Percentiles rank a stretch among this genome's conserved stretches.
Evolutionary conservation across 2,329 filamentous ascomycete species (phyloP).

Genomic region (Cercospora zeae-maydis): DNA sequence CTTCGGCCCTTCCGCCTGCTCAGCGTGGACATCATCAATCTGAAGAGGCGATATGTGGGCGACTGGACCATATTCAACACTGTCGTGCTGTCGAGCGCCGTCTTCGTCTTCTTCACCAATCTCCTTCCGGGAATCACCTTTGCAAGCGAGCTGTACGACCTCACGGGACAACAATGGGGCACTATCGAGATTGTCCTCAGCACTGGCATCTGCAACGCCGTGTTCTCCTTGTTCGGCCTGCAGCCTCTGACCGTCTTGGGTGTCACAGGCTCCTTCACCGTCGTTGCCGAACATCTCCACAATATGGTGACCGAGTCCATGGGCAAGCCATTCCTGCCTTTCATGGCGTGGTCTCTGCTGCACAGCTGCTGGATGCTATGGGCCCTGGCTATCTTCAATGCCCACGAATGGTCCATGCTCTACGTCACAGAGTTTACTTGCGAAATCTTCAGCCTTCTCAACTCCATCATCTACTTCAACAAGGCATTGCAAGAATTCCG

Average conservation of each 20-base stretch:
- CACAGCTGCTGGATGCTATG: slow-evolving; percentile 65
- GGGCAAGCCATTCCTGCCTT: slow-evolving; percentile 57
- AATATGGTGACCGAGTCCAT: slow-evolving; percentile 55
- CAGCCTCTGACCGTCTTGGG: slow-evolving; percentile 64
- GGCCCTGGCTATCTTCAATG: slow-evolving; percentile 62
- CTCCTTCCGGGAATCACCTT: slow-evolving; percentile 65
- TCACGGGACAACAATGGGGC: slow-evolving; percentile 62
- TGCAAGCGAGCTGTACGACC: slow-evolving; percentile 60
- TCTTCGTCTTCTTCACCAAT: slow-evolving; percentile 67
- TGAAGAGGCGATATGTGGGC: slow-evolving; percentile 28
- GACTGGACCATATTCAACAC: slow-evolving; percentile 57
- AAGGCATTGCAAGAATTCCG: slow-evolving; percentile 64
- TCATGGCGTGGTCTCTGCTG: slow-evolving; percentile 66
- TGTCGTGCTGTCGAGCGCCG: slow-evolving; percentile 58
- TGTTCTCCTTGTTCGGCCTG: slow-evolving; percentile 60
- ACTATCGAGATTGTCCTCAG: slow-evolving; percentile 66
- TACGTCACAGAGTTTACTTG: slow-evolving; percentile 66
- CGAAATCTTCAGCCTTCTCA: slow-evolving; percentile 64
- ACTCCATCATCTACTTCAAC: slow-evolving; percentile 63
- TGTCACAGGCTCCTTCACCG: slow-evolving; percentile 65
- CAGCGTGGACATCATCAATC: slow-evolving; percentile 32
- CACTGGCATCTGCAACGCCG: slow-evolving; percentile 60
- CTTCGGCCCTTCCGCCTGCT: slow-evolving; percentile 36
- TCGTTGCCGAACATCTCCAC: slow-evolving; percentile 64
- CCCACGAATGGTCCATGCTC: slow-evolving; percentile 67